Conservation (phyloP, 306 rosid genomes). For the Glycyrrhiza uralensis region DNA sequence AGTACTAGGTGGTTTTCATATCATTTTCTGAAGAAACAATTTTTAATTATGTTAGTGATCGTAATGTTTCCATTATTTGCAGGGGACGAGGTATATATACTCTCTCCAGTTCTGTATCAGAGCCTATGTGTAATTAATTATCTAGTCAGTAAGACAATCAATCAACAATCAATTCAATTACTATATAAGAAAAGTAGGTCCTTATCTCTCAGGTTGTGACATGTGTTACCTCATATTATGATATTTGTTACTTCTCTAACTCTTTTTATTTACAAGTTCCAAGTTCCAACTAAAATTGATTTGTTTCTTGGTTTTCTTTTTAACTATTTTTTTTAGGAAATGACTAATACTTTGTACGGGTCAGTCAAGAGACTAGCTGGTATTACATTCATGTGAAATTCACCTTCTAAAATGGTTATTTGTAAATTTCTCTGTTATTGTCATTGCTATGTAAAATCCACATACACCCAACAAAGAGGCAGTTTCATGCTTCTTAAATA, state of each 20-base stretch:
- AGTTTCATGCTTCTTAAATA: not conserved
- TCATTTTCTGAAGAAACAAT: not conserved
- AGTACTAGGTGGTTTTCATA: constrained; percentile 2
- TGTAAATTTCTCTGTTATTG: not conserved
- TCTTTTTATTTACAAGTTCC: no score
- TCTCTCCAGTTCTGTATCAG: constrained; percentile 23
- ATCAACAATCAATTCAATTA: no score
- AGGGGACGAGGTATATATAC: constrained; percentile 88
- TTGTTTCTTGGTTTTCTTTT: no score
- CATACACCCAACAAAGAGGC: not conserved
- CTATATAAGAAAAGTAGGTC: no score
- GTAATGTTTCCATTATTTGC: constrained; percentile 42
- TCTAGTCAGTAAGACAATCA: no score
- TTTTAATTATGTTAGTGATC: constrained; percentile 26
- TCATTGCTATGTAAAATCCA: not conserved
- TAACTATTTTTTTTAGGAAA: no score
- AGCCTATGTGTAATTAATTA: constrained; percentile 23
- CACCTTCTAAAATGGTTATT: constrained; percentile 10
- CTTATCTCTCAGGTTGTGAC: no score
- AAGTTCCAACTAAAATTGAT: no score
- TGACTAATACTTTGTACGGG: no score
- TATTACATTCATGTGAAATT: constrained; percentile 15
- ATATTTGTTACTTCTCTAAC: no score
- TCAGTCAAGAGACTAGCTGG: no score
- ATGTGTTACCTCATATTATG: no score